phyloP scores from a whole-genome alignment of 1,139 yeast species.

The Kodamaea anthophila region DNA sequence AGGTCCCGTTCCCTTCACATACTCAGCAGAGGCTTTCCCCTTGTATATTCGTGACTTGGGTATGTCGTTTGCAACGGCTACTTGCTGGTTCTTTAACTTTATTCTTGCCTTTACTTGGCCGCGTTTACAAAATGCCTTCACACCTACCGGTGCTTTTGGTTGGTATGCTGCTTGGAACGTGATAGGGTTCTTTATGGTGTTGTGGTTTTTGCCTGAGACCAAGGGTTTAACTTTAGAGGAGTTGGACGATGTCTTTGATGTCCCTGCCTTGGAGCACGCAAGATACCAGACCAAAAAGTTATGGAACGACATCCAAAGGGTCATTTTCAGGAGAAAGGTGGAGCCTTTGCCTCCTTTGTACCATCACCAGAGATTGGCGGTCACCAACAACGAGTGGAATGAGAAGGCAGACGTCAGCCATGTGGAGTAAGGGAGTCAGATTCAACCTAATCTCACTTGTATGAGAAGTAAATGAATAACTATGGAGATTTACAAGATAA shows the following conservation, averaged over 20 bases:
- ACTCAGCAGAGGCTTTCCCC: constrained; percentile 85
- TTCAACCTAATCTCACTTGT: no score
- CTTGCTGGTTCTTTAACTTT: constrained; percentile 83
- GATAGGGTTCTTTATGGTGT: constrained; percentile 63
- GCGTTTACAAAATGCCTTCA: constrained; percentile 55
- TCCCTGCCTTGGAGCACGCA: constrained; percentile 51
- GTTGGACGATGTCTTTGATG: constrained; percentile 63
- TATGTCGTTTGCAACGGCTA: constrained; percentile 74
- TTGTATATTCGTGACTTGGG: constrained; percentile 80
- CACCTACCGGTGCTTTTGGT: constrained; percentile 81
- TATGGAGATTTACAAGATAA: background rate
- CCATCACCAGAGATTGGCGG: constrained; percentile 51
- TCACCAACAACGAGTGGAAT: constrained; percentile 55
- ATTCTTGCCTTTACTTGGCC: constrained; percentile 84
- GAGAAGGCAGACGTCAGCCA: constrained; percentile 50
- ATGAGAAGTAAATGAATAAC: background rate
- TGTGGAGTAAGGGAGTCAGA: constrained; percentile 28
- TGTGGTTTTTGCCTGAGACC: constrained; percentile 66
- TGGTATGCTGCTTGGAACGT: constrained; percentile 87
- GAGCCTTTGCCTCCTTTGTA: constrained; percentile 50
- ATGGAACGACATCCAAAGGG: constrained; percentile 38
- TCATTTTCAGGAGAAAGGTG: constrained; percentile 36
- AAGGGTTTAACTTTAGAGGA: constrained; percentile 66
- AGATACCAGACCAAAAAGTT: constrained; percentile 45
- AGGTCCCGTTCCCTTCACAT: constrained; percentile 89